Base-by-base conservation (phyloP, 1,139 yeast genomes). In the Hemisphaericaspora xylofermentans region DNA sequence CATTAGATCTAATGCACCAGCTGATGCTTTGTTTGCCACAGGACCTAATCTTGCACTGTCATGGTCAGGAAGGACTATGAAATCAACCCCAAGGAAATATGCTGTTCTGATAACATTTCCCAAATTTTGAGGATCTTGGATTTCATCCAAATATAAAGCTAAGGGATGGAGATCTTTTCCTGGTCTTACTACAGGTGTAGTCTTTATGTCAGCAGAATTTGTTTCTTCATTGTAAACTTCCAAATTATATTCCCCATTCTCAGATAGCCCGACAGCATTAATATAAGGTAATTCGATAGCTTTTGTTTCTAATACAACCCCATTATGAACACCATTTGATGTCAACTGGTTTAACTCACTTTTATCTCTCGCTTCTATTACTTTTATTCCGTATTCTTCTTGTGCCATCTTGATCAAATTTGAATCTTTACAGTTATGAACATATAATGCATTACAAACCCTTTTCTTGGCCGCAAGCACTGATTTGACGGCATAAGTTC, bases 91-190 rank as follows among this genome's bases (percentile, higher is more conserved):
- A 32, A 89, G 69, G 60, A 76, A 89, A 61, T 81, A 86, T 0
- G 95, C 94, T 1, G 91, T 78, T 55, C 98, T 70, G 25, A 88
- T 63, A 36, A 91, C 81, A 26, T 95, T 95, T 2, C 98, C 98
- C 52, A 88, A 71, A 57, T 91, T 91, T 58, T 88, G 95, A 0
- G 97, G 95, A 57, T 91, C 97, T 4, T 89, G 82, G 39, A 91
- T 74, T 46, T 87, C 91, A 60, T 89, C 97, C 33, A 89, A 63
- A 53, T 77, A 88, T 3, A 89, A 53, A 0, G 93, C 96, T 14
- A 89, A 55, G 0, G 96, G 95, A 51, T 42, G 38, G 26, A 66
- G 69, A 29, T 61, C 61, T 49, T 32, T 53, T 26, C 50, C 43
- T 14, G 22, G 49, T 37, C 62, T 44, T 10, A 49, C 51, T 1